Conservation (phyloP, 2,329 filamentous ascomycete species). For the Diaporthe batatas region DNA sequence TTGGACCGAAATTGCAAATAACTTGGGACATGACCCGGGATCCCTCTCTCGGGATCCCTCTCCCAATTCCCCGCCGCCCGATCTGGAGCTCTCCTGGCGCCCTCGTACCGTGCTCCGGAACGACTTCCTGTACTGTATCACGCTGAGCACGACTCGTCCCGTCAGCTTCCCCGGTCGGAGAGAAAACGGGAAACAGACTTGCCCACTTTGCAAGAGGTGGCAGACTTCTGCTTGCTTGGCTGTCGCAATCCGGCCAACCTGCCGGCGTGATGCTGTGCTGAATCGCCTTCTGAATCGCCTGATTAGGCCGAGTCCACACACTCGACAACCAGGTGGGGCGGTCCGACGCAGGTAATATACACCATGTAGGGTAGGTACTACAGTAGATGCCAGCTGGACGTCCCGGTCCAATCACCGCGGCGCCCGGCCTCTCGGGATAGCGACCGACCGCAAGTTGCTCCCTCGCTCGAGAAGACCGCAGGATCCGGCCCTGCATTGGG, state of each 20-base stretch:
- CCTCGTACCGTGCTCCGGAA: constrained; percentile 28
- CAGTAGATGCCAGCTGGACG: neutral
- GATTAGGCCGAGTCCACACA: constrained; percentile 12
- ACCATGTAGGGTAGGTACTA: too few species aligned
- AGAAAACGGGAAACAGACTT: constrained; percentile 1
- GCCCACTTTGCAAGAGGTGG: neutral
- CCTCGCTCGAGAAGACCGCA: constrained; percentile 7
- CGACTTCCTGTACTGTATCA: constrained; percentile 15
- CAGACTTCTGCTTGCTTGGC: constrained; percentile 23
- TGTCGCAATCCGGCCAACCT: constrained; percentile 4
- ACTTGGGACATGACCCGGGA: constrained; percentile 21
- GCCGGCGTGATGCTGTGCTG: neutral
- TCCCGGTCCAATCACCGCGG: constrained; percentile 5
- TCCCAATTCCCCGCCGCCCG: constrained; percentile 15
- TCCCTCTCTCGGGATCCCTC: constrained; percentile 19
- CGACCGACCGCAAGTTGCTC: constrained; percentile 2
- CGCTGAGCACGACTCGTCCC: constrained; percentile 18
- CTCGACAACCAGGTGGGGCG: constrained; percentile 18
- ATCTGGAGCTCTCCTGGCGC: constrained; percentile 21
- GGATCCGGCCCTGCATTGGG: neutral
- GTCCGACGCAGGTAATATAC: neutral
- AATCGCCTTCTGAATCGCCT: constrained; percentile 20
- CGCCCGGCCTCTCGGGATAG: constrained; percentile 9
- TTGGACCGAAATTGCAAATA: constrained; percentile 36
- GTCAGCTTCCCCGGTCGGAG: constrained; percentile 23